Conservation (phyloP, 306 rosid species). For the Echinosophora koreensis region DNA sequence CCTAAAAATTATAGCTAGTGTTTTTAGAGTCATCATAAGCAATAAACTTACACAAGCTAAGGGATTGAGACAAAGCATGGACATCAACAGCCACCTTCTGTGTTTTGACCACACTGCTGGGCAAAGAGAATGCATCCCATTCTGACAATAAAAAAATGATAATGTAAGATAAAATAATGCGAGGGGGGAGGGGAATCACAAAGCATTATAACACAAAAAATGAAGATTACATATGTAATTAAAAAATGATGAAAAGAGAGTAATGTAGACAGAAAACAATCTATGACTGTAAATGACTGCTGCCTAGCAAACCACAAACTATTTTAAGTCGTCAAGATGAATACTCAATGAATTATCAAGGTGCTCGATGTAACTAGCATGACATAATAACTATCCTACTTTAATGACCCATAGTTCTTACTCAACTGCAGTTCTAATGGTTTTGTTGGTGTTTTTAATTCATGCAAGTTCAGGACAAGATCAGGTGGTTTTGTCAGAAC, state of each 20-base stretch:
- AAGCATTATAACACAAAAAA: conserved; percentile 24
- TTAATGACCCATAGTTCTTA: neutral
- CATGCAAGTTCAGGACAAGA: neutral
- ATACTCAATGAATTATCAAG: neutral
- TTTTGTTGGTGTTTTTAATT: neutral
- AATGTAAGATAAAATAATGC: neutral
- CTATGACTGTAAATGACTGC: neutral
- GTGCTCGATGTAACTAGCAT: neutral
- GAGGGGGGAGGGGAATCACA: conserved; percentile 8
- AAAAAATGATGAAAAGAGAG: neutral
- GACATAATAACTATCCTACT: neutral
- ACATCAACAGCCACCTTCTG: conserved; percentile 97
- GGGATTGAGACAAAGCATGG: conserved; percentile 95
- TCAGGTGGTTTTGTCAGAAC: neutral
- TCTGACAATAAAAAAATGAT: conserved; percentile 59
- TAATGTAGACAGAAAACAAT: conserved; percentile 16
- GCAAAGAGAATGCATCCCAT: conserved; percentile 96
- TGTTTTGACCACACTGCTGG: conserved; percentile 99
- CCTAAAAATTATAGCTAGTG: conserved; percentile 24
- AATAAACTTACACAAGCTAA: conserved; percentile 88
- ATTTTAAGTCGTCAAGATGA: neutral
- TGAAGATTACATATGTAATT: conserved; percentile 9
- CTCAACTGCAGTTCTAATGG: neutral
- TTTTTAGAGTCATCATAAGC: conserved; percentile 40
- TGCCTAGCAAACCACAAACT: neutral